phyloP scores from a whole-genome alignment of 2,329 filamentous ascomycete genomes.

The Nemania sp. region DNA sequence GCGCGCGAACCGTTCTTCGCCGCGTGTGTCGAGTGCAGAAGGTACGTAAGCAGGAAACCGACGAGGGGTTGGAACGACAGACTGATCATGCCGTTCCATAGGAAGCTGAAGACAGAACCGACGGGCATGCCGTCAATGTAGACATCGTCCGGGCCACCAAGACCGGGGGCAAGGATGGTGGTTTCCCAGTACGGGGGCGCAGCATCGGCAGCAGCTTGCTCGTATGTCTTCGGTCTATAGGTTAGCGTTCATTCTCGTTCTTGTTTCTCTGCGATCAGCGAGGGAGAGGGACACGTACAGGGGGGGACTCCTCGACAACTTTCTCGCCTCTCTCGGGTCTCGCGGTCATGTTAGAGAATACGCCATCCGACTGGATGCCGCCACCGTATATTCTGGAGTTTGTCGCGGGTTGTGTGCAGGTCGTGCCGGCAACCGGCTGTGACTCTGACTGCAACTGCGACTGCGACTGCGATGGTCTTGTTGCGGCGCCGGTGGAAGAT shows the following conservation, averaged over 20 bases:
- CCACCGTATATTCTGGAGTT: constrained; percentile 65
- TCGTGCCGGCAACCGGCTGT: constrained; percentile 41
- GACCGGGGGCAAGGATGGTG: constrained; percentile 90
- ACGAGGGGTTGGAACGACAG: constrained; percentile 91
- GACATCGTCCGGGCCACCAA: constrained; percentile 89
- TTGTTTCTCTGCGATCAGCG: neutral
- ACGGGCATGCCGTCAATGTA: constrained; percentile 96
- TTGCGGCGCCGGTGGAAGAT: constrained; percentile 26
- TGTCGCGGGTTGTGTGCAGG: constrained; percentile 32
- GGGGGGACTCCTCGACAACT: constrained; percentile 83
- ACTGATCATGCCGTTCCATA: constrained; percentile 95
- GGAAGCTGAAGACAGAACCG: constrained; percentile 81
- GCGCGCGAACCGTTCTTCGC: constrained; percentile 97
- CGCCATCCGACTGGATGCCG: constrained; percentile 84
- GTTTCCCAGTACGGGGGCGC: constrained; percentile 99
- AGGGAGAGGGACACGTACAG: constrained; percentile 66
- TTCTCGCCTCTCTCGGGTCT: constrained; percentile 83
- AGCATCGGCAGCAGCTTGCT: constrained; percentile 95
- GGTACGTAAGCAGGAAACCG: constrained; percentile 96
- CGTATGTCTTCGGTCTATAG: constrained; percentile 74
- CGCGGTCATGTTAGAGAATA: constrained; percentile 93
- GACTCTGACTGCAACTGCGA: too few relatives aligned
- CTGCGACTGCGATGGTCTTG: constrained; percentile 28
- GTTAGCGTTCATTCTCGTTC: constrained; percentile 31
- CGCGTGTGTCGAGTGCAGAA: constrained; percentile 95